These are phyloP conservation scores for Coemansia sp. DNA, from an alignment of 192 early-diverging fungal genomes.

Conservation along the genomic window DNA sequence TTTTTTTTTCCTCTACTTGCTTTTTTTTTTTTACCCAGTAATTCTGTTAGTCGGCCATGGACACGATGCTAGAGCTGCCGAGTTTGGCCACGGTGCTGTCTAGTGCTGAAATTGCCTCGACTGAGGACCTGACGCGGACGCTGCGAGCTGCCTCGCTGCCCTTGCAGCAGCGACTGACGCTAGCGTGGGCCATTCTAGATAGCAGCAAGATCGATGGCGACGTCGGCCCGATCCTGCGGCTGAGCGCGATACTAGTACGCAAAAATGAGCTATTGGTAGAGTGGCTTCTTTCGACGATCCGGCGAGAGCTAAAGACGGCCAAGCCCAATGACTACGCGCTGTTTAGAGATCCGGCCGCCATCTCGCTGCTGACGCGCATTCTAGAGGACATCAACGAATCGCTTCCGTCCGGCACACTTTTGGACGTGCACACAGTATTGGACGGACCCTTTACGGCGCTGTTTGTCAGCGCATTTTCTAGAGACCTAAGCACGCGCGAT, in stretches of 20 bases:
- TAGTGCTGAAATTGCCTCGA: conserved; percentile 13
- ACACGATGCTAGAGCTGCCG: background rate
- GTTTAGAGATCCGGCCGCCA: conserved; percentile 20
- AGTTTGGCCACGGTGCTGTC: conserved; percentile 5
- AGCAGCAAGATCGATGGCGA: conserved; percentile 9
- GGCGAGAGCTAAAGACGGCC: conserved; percentile 37
- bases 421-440: conserved; percentile 32
- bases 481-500: background rate
- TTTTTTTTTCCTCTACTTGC: background rate
- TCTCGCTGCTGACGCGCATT: conserved; percentile 16
- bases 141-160: conserved; percentile 25
- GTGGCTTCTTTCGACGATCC: conserved; percentile 48
- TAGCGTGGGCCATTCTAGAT: conserved; percentile 45
- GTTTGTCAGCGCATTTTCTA: conserved; percentile 30
- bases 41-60: conserved; percentile 6
- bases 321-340: conserved; percentile 16
- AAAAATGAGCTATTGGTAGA: conserved; percentile 44
- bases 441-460: conserved; percentile 31
- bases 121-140: conserved; percentile 45
- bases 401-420: background rate
- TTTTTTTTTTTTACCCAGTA: background rate
- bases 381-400: conserved; percentile 28
- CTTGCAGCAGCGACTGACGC: conserved; percentile 20
- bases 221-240: conserved; percentile 6
- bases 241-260: conserved; percentile 36